Evolutionary conservation across 169 alveolate species (phyloP), one percentile per base, ranked within the genome.

Genomic region (Plasmodium vinckei): DNA sequence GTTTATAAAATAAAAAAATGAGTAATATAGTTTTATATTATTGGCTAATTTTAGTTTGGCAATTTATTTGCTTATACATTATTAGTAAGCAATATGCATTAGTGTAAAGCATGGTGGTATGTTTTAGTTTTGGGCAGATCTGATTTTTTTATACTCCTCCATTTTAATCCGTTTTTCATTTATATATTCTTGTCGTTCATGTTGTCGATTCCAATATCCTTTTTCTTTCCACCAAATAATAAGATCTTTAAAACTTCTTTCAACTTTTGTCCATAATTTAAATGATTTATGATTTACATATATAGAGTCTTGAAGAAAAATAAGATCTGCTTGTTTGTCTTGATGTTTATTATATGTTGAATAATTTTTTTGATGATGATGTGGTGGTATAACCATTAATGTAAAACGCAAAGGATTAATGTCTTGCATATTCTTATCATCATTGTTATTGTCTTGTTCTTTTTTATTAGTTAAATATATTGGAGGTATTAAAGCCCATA

Each of bases 151-250:
- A 54, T 77, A 77, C 44, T 77, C 88, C 68, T 77, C 91, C 92
- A 92, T 90, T 82, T 87, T 68, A 23, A 72, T 71, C 12, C 56
- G 64, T 87, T 92, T 92, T 54, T 92, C 94, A 15, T 92, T 87
- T 87, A 82, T 89, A 70, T 91, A 93, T 68, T 87, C 90, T 73
- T 69, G 91, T 4, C 94, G 93, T 33, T 93, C 94, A 25, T 88
- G 65, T 61, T 93, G 93, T 10, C 96, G 73, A 56, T 92, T 88
- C 97, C 97, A 94, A 89, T 94, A 94, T 2, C 97, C 97, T 10
- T 84, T 92, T 72, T 92, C 95, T 88, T 94, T 94, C 97, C 97
- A 94, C 97, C 97, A 94, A 19, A 65, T 72, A 54, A 94, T 87
- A 23, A 94, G 72, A 9, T 61, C 54, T 53, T 84, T 84, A 68